Evolutionary conservation across 345 rosid species (phyloP).

Genomic region (Lenwebbia sp.): DNA sequence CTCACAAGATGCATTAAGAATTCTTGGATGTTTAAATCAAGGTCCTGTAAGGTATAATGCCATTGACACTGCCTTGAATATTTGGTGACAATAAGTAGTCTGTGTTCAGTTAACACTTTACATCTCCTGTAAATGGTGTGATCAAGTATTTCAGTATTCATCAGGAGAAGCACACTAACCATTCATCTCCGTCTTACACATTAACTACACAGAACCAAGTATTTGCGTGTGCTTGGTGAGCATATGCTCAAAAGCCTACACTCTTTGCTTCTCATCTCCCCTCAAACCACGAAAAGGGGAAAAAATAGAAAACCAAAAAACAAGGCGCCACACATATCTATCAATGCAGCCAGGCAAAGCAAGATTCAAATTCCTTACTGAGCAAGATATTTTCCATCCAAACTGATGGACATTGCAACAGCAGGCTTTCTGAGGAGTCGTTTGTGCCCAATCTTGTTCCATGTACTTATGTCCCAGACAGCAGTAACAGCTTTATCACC

Average conservation of each 20-base stretch:
- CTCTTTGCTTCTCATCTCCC: not conserved
- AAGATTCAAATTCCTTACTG: constrained; percentile 33
- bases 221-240: not conserved
- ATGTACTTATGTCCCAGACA: constrained; percentile 84
- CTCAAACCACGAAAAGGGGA: not conserved
- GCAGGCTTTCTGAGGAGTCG: constrained; percentile 80
- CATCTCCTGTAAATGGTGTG: not conserved
- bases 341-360: not conserved
- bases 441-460: constrained; percentile 88
- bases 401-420: constrained; percentile 72
- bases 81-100: not conserved
- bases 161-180: not conserved
- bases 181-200: not conserved
- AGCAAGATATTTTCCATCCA: constrained; percentile 93
- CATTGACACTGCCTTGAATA: not conserved
- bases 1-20: not conserved
- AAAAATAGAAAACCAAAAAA: not conserved
- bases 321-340: not conserved
- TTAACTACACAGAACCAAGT: not conserved
- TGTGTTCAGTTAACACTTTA: not conserved
- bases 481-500: constrained; percentile 60
- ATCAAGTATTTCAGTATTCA: not conserved
- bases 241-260: not conserved
- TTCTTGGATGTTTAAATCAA: not conserved
- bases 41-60: not conserved